Base-by-base conservation (phyloP, 768 basidiomycete genomes). In the Termitomyces sp. region DNA sequence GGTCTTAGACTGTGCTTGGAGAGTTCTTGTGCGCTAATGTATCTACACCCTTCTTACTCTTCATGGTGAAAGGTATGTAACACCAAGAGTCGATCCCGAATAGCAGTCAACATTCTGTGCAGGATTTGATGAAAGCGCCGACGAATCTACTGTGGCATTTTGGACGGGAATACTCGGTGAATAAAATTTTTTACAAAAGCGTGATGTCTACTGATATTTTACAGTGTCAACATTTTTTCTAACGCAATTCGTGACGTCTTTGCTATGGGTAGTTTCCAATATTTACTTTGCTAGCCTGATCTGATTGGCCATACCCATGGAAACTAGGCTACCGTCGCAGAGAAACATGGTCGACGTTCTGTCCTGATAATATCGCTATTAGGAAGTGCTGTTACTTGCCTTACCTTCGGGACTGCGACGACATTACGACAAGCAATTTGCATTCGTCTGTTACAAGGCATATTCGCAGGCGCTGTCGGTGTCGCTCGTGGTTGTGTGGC, bases 11-110 rank as follows among this genome's bases (percentile, higher is more conserved):
- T 5, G 90, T 97, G 88, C 82, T 98, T 13, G 94, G 94, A 48
- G 96, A 98, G 73, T 94, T 98, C 69, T 73, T 98, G 44, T 91
- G 87, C 4, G 95, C 97, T 22, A 96, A 96, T 69, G 91, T 93
- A 47, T 92, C 88, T 26, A 92, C 87, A 33, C 95, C 94, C 7
- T 97, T 96, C 69, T 72, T 98, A 55, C 74, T 98, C 45, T 94
- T 94, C 76, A 98, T 98, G 94, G 92, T 97, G 55, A 90, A 89
- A 81, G 86, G 92, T 79, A 60, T 50, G 74, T 54, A 50, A 26
- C 26, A 22, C 11, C 4, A 53, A 41, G 41, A 22, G 11, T 60
- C 44, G 41, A 28, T 18, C 48, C 18, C 26, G 22, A 26, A 18
- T 44, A 32, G 11, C 50, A 53, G 49, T 9, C 47, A 54, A 50